Evolutionary conservation across 2,329 filamentous ascomycete species (phyloP), one percentile per base, ranked within the genome.

Genomic region (Berkeleyomyces rouxiae): DNA sequence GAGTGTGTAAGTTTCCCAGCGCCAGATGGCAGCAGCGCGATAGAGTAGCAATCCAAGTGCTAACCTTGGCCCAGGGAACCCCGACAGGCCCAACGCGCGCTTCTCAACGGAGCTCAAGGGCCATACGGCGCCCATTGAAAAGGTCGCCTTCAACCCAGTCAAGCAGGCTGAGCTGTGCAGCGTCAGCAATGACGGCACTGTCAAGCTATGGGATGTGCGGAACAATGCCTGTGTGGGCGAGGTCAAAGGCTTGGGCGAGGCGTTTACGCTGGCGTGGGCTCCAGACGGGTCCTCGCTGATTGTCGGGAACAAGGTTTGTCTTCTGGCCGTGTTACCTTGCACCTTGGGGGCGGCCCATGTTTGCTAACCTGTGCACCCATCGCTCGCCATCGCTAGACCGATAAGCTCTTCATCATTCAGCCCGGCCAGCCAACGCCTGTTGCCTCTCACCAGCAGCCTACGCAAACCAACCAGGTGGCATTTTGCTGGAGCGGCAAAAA

Each of bases 131-230:
- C 72, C 79, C 37, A 83, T 91, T 55, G 87, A 90, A 70, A 86
- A 86, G 69, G 83, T 92, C 1, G 85, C 84, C 1, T 92, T 90
- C 73, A 88, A 89, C 69, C 88, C 88, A 0, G 79, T 81, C 64
- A 87, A 85, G 70, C 88, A 92, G 70, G 83, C 85, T 3, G 85
- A 91, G 73, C 77, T 92, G 7, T 88, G 85, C 67, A 90, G 85
- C 70, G 80, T 88, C 61, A 87, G 85, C 67, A 80, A 77, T 53
- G 88, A 92, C 70, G 88, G 88, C 1, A 81, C 85, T 40, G 83
- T 88, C 65, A 83, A 86, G 70, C 83, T 92, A 68, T 92, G 88
- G 88, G 88, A 92, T 69, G 86, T 90, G 10, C 78, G 87, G 68
- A 86, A 80, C 64, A 88, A 87, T 70, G 79, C 80, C 1, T 84